These are phyloP conservation scores for Pseudonectria buxi DNA, from an alignment of 2,329 filamentous ascomycete species.

Conservation along the genomic window DNA sequence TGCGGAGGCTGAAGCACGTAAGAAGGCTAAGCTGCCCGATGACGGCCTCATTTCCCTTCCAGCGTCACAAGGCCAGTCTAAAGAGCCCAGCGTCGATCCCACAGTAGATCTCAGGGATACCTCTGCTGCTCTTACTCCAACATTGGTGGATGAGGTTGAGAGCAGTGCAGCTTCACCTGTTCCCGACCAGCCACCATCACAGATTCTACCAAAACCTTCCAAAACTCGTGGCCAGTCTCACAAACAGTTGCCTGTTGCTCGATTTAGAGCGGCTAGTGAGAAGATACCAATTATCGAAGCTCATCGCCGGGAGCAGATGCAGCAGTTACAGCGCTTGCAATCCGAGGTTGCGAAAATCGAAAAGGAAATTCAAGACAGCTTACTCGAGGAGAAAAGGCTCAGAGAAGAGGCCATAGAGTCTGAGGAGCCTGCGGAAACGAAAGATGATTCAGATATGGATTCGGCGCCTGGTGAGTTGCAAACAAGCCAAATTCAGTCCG, in stretches of 20 bases:
- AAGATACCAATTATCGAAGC: slow-evolving; percentile 31
- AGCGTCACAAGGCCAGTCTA: slow-evolving; percentile 18
- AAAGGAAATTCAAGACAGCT: slow-evolving; percentile 38
- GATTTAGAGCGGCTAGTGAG: slow-evolving; percentile 29
- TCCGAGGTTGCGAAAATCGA: slow-evolving; percentile 42
- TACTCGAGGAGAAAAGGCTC: slow-evolving; percentile 28
- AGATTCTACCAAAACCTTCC: slow-evolving; percentile 4
- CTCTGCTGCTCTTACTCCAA: slow-evolving; percentile 1
- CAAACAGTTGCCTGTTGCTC: slow-evolving; percentile 16
- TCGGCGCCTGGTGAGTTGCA: slow-evolving; percentile 8
- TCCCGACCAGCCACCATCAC: slow-evolving; percentile 3
- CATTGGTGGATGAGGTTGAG: neutral
- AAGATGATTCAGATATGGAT: slow-evolving; percentile 12
- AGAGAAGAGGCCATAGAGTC: slow-evolving; percentile 19
- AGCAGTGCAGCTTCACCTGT: slow-evolving; percentile 5
- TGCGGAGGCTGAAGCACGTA: slow-evolving; percentile 51
- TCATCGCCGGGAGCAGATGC: slow-evolving; percentile 32
- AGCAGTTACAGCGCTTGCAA: slow-evolving; percentile 40
- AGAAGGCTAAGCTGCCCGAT: slow-evolving; percentile 34
- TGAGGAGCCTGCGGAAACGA: slow-evolving; percentile 3
- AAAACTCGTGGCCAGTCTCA: slow-evolving; percentile 10
- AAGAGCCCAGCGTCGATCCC: slow-evolving; percentile 19
- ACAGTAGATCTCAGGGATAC: neutral
- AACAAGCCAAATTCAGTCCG: neutral
- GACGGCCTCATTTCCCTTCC: slow-evolving; percentile 25